These are phyloP conservation scores for Ceratocystis ficicola DNA, from an alignment of 2,329 filamentous ascomycete species.

Conservation along the genomic window DNA sequence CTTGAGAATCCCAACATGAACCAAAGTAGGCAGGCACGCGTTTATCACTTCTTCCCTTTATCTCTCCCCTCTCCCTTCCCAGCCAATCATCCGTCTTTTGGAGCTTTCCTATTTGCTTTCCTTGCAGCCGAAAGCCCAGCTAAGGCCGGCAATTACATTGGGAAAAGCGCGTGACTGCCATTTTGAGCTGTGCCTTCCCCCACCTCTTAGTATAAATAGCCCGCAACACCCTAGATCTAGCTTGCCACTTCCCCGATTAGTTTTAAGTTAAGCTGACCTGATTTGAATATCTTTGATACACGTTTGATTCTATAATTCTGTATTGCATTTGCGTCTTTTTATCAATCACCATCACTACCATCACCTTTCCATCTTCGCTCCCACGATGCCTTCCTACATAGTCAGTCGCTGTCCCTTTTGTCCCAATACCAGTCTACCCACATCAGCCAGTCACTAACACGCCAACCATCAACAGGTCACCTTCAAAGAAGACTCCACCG, in stretches of 20 bases:
- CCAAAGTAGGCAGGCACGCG: not conserved
- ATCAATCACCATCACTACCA: not conserved
- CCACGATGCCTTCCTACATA: constrained; percentile 46
- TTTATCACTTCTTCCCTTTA: too few species aligned
- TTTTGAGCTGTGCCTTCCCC: not conserved
- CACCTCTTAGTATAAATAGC: too few species aligned
- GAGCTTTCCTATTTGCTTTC: not conserved
- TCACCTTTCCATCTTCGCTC: constrained; percentile 17
- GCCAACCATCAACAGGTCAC: constrained; percentile 53
- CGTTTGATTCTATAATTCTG: too few species aligned
- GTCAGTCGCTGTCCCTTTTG: constrained; percentile 29
- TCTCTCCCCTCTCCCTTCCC: not conserved
- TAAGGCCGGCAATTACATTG: too few species aligned
- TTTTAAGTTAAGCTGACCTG: too few species aligned
- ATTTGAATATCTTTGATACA: too few species aligned
- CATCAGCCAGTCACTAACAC: not conserved
- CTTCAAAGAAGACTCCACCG: constrained; percentile 56
- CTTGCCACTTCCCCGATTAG: too few species aligned
- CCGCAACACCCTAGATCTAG: too few species aligned
- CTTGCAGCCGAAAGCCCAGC: too few species aligned
- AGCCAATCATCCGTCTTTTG: not conserved
- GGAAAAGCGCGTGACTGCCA: constrained; percentile 10
- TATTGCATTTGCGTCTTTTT: constrained; percentile 1
- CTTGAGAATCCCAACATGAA: too few species aligned
- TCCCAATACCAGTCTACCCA: constrained; percentile 23